Evolutionary conservation across 441 rosid genomes (phyloP), one percentile per base, ranked within the genome.

Genomic region (Pelargonium australe): DNA sequence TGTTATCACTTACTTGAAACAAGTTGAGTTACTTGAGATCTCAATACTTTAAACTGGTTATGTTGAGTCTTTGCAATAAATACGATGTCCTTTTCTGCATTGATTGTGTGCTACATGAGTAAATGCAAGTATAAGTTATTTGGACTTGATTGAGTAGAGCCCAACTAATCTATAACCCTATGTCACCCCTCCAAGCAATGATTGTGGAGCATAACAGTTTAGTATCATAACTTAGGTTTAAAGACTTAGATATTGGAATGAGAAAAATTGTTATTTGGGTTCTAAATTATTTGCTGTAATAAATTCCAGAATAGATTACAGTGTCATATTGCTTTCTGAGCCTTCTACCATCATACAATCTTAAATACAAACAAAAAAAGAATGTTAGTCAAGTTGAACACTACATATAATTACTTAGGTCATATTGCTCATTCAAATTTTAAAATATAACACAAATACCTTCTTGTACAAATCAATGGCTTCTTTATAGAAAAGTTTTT

Each of bases 401-500:
- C 17, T 9, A 68, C 31, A 17, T 20, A 49, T 28, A 40, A 37
- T 12, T 65, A 64, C 58, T 65, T 25, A 10, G 34, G 31, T 14
- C 20, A 17, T 62, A 69, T 9, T 16, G 5, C 68, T 58, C 17
- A 67, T 14, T 49, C 43, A 2, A 69, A 73, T 16, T 53, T 65
- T 7, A 31, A 17, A 62, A 12, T 64, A 57, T 37, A 51, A 66
- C 16, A 49, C 10, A 34, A 66, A 17, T 74, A 95, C 99, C 96
- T 87, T 87, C 81, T 90, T 86, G 76, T 90, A 95, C 20, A 90
- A 70, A 43, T 80, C 82, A 28, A 85, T 45, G 70, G 97, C 99
- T 80, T 91, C 92, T 72, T 70, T 45, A 75, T 95, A 95, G 84
- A 95, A 90, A 68, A 78, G 63, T 37, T 86, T 63, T 78, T 87